Conservation (phyloP, 2,329 filamentous ascomycete genomes). For the Cercospora beticola region DNA sequence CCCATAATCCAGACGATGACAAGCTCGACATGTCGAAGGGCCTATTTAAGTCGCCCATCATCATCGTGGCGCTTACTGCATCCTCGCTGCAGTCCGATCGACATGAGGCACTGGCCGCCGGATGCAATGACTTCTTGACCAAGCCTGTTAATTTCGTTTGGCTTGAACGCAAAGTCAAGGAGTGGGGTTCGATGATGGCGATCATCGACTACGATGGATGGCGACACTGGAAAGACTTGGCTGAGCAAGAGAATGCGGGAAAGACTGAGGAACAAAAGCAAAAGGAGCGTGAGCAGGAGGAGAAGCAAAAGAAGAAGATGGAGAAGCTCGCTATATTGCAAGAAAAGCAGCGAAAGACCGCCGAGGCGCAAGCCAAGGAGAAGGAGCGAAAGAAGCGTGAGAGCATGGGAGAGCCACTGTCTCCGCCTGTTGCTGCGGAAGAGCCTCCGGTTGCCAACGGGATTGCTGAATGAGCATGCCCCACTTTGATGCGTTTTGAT, state of each 20-base stretch:
- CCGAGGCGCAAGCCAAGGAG: constrained; percentile 31
- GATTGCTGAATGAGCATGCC: neutral
- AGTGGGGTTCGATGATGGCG: constrained; percentile 99
- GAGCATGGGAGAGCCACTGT: constrained; percentile 13
- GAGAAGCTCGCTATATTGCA: constrained; percentile 36
- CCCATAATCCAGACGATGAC: constrained; percentile 61
- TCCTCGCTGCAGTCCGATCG: constrained; percentile 92
- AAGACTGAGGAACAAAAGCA: constrained; percentile 40
- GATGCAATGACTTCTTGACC: constrained; percentile 97
- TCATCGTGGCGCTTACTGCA: constrained; percentile 94
- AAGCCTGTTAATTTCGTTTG: constrained; percentile 97
- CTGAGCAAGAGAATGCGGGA: constrained; percentile 35
- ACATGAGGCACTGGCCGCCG: constrained; percentile 89
- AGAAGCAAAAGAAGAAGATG: constrained; percentile 35
- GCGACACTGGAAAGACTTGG: constrained; percentile 92
- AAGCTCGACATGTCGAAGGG: constrained; percentile 62
- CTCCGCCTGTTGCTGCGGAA: constrained; percentile 1
- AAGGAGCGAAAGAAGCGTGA: constrained; percentile 26
- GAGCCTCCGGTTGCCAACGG: constrained; percentile 10
- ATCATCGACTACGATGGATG: constrained; percentile 98
- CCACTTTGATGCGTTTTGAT: neutral
- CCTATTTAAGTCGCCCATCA: constrained; percentile 93
- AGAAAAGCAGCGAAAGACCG: constrained; percentile 29
- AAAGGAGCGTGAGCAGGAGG: constrained; percentile 33
- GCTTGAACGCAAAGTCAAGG: constrained; percentile 95